phyloP scores from a whole-genome alignment of 306 rosid species.

The Lathyrus sativus region DNA sequence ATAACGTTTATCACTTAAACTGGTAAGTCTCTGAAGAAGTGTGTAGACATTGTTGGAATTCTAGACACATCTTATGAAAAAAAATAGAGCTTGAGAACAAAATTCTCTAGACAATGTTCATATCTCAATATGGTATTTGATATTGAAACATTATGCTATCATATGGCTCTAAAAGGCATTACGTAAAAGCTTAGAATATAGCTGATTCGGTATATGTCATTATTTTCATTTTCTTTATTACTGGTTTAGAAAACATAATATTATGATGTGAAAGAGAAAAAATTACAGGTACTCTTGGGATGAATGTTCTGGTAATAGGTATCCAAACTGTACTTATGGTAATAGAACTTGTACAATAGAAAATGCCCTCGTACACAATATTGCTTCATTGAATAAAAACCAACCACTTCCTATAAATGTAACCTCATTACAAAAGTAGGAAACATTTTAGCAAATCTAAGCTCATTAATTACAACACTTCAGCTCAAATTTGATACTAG shows the following conservation, averaged over 20 bases:
- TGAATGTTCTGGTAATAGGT: too few species aligned
- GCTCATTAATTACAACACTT: constrained; percentile 14
- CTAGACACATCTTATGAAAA: constrained; percentile 9
- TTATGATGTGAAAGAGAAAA: too few species aligned
- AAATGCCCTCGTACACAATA: too few species aligned
- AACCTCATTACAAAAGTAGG: background rate
- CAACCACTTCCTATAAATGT: background rate
- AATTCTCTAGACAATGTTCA: background rate
- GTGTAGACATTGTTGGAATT: constrained; percentile 11
- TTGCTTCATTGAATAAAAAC: background rate
- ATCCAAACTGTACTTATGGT: too few species aligned
- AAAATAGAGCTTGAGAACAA: background rate
- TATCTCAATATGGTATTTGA: background rate
- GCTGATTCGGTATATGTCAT: background rate
- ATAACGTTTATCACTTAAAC: background rate
- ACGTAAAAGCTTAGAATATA: background rate
- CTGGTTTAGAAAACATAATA: too few species aligned
- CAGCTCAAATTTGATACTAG: constrained; percentile 9
- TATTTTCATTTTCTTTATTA: background rate
- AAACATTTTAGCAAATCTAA: constrained; percentile 29
- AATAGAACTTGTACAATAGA: too few species aligned
- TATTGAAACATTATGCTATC: constrained; percentile 10
- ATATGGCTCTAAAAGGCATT: background rate
- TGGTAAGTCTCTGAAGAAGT: background rate
- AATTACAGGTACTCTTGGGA: too few species aligned